Conservation (phyloP, 108 stramenopile genomes). For the Discostella stelligeroides region DNA sequence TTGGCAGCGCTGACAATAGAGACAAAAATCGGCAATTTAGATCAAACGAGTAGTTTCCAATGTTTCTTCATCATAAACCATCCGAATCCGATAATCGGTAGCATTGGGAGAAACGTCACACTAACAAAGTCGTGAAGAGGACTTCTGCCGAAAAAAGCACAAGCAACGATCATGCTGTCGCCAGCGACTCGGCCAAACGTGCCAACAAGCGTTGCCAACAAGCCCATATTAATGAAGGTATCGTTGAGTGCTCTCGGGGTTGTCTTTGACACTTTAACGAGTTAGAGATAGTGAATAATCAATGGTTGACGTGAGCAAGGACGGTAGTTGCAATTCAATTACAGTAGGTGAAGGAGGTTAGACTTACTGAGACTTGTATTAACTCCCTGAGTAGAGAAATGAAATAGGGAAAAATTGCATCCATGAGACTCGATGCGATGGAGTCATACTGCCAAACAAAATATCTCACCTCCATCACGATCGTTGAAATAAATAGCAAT, state of each 20-base stretch:
- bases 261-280: slow-evolving; percentile 57
- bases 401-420: background rate
- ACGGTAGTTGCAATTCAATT: background rate
- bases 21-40: no score
- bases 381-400: slow-evolving; percentile 35
- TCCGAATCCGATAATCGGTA: slow-evolving; percentile 49
- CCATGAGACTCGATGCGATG: background rate
- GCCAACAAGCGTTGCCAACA: slow-evolving; percentile 64
- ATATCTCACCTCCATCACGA: slow-evolving; percentile 58
- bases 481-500: slow-evolving; percentile 60
- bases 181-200: slow-evolving; percentile 68
- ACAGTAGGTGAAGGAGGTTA: background rate
- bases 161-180: slow-evolving; percentile 57
- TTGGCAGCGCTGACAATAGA: slow-evolving; percentile 10
- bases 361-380: slow-evolving; percentile 55
- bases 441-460: background rate
- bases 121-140: slow-evolving; percentile 75
- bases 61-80: slow-evolving; percentile 40
- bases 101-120: slow-evolving; percentile 58
- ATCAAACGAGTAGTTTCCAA: slow-evolving; percentile 47
- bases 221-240: slow-evolving; percentile 61
- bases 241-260: slow-evolving; percentile 59
- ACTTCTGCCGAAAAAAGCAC: slow-evolving; percentile 53
- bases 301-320: background rate
- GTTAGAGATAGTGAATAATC: background rate